Percentiles rank a stretch among this genome's conserved stretches.
Evolutionary conservation across 176 grass and related monocot species (phyloP).

Genomic region (Avena eriantha): DNA sequence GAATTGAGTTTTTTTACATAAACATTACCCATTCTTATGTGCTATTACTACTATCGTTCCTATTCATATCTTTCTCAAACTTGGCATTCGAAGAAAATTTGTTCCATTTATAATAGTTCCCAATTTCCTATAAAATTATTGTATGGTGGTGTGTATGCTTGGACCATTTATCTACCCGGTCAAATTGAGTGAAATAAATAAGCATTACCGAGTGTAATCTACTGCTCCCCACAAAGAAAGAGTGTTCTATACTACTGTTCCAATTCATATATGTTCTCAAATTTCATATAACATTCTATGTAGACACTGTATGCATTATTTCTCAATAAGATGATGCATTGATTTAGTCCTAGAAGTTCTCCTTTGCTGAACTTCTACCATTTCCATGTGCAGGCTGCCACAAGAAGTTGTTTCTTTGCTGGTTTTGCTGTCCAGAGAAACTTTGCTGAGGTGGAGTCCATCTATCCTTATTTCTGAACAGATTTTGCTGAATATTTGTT

Average conservation of each 20-base stretch:
- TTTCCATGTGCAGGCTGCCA: slow-evolving; percentile 71
- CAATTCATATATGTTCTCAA: slow-evolving; percentile 14
- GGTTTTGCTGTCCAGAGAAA: slow-evolving; percentile 95
- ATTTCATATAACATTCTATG: not conserved
- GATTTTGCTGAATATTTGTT: slow-evolving; percentile 2
- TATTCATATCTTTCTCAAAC: slow-evolving; percentile 3
- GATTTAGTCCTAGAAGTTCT: slow-evolving; percentile 36
- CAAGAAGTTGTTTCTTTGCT: slow-evolving; percentile 96
- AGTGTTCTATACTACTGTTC: not conserved
- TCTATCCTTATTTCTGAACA: slow-evolving; percentile 20
- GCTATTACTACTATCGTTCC: not conserved
- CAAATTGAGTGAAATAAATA: not conserved
- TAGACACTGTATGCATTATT: slow-evolving; percentile 2
- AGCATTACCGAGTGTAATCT: not conserved
- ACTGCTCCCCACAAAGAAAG: not conserved
- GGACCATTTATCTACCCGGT: not conserved
- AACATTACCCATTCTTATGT: not conserved
- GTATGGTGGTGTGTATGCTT: not conserved
- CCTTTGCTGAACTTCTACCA: not conserved
- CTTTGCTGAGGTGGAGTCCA: slow-evolving; percentile 81
- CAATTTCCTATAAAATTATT: not conserved
- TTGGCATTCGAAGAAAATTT: not conserved
- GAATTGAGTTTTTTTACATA: not conserved
- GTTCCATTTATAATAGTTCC: not conserved
- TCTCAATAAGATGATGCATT: not conserved